Evolutionary conservation across 768 basidiomycete species (phyloP), one percentile per base, ranked within the genome.

Genomic region (Amanita rimosa): DNA sequence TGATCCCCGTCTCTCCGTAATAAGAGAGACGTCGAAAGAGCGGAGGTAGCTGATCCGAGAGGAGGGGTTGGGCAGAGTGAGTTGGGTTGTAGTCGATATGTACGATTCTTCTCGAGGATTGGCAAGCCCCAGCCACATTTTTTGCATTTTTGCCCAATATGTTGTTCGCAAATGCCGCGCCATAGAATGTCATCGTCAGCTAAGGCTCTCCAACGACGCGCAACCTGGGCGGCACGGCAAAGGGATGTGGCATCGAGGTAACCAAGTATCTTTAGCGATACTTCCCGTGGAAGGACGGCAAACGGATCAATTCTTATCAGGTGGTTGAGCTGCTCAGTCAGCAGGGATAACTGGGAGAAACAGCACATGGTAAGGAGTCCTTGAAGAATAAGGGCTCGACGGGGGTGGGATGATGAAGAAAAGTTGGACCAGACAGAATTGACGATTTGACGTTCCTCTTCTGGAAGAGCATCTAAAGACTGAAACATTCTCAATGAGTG

Each of bases 361-460:
- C 96, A 98, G 64, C 94, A 98, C 92, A 99, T 98, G 13, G 96
- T 97, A 56, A 99, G 81, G 51, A 99, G 77, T 35, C 96, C 96
- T 58, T 89, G 90, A 43, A 99, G 84, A 61, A 98, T 97, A 62
- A 98, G 81, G 48, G 87, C 90, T 33, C 96, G 79, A 31, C 88
- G 81, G 4, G 85, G 79, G 58, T 97, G 92, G 0, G 92, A 83
- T 1, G 95, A 95, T 0, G 90, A 88, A 16, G 92, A 95, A 67
- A 99, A 99, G 58, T 82, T 91, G 54, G 93, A 87, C 96, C 96
- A 99, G 57, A 98, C 79, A 4, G 85, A 76, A 58, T 83, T 97
- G 62, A 97, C 84, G 26, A 84, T 79, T 61, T 90, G 79, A 37
- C 95, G 78, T 54, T 98, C 95, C 48, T 81, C 73, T 14, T 92